phyloP scores from a whole-genome alignment of 2,329 filamentous ascomycete genomes.

The Colletotrichum lupini region DNA sequence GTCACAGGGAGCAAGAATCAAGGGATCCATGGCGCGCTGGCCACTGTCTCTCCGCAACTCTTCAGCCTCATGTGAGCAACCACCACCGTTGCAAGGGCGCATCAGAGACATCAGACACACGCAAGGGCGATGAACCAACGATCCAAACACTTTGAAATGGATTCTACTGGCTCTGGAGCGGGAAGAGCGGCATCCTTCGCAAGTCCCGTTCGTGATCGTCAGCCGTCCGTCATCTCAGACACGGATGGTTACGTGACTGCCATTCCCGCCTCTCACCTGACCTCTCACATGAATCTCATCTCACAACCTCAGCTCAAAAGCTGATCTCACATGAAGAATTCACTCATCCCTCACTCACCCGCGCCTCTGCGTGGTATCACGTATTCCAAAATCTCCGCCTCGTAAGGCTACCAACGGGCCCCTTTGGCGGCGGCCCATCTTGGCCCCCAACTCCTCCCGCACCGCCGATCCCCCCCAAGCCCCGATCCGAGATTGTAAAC shows the following conservation, averaged over 20 bases:
- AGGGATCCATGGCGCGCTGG: not conserved
- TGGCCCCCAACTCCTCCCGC: slow-evolving; percentile 20
- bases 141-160: not conserved
- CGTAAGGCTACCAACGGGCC: slow-evolving; percentile 17
- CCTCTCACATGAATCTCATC: not conserved
- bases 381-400: not conserved
- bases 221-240: not conserved
- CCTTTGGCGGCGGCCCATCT: not conserved
- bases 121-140: not conserved
- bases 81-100: slow-evolving; percentile 20
- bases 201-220: not conserved
- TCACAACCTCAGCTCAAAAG: not conserved
- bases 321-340: not conserved
- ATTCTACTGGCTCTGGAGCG: not conserved
- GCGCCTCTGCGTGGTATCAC: too few relatives aligned
- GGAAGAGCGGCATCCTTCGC: slow-evolving; percentile 7
- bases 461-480: not conserved
- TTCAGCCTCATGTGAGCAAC: not conserved
- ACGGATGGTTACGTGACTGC: not conserved
- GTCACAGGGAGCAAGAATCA: not conserved
- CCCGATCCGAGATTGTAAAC: slow-evolving; percentile 6
- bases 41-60: not conserved
- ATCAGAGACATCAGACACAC: not conserved
- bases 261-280: not conserved
- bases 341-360: too few relatives aligned